Conservation (phyloP, 2,329 filamentous ascomycete species). For the Talaromyces sp. region DNA sequence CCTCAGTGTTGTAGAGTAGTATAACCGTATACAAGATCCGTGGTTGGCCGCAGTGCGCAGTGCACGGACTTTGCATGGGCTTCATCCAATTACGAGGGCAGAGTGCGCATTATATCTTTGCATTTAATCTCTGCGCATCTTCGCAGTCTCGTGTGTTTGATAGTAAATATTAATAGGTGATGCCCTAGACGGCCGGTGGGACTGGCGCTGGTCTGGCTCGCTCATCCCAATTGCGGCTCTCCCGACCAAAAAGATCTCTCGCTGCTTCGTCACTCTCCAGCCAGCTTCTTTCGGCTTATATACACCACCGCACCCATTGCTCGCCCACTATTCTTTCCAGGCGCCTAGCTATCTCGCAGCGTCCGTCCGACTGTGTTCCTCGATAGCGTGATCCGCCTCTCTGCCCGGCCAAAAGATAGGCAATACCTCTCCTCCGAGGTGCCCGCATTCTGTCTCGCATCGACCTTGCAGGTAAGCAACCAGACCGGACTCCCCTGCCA, state of each 20-base stretch:
- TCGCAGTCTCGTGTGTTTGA: background rate
- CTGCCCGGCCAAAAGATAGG: background rate
- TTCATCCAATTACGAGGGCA: background rate
- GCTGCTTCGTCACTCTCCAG: background rate
- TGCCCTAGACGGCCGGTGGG: background rate
- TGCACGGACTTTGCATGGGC: background rate
- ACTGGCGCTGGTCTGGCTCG: background rate
- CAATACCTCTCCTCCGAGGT: background rate
- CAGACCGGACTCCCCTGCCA: background rate
- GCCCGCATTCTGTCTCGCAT: background rate
- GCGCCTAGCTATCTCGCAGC: background rate
- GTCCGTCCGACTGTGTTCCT: background rate
- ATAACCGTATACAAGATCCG: background rate
- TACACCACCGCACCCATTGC: background rate
- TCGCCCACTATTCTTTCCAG: background rate
- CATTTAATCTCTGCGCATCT: background rate
- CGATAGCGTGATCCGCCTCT: background rate
- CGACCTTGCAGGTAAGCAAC: background rate
- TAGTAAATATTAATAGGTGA: background rate
- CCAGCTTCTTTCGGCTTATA: background rate
- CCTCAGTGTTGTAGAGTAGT: background rate
- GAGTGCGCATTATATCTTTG: background rate
- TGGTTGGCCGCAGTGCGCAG: background rate
- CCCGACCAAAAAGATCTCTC: background rate
- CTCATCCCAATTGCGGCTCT: background rate